Evolutionary conservation across 2,329 filamentous ascomycete species (phyloP), one percentile per base, ranked within the genome.

Genomic region (Acephala macrosclerotiorum): DNA sequence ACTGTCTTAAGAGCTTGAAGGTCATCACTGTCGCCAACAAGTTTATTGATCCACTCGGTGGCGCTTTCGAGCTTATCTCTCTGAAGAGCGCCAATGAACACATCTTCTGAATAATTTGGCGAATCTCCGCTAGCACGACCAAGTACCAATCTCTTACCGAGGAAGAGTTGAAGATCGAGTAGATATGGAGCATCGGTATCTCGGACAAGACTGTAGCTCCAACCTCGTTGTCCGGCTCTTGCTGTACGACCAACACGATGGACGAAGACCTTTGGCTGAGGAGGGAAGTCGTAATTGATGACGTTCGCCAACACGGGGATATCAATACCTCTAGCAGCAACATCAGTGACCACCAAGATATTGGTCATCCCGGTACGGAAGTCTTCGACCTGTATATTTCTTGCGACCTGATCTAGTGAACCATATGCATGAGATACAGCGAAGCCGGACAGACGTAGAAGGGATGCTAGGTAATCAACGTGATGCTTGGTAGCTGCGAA

Each of bases 261-360:
- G 33, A 99, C 91, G 74, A 96, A 99, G 49, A 99, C 89, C 80
- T 99, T 99, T 22, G 96, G 93, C 75, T 98, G 96, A 1, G 95
- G 92, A 2, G 96, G 95, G 70, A 99, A 99, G 76, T 98, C 95
- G 79, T 97, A 99, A 82, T 99, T 98, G 82, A 99, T 95, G 66
- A 99, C 96, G 76, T 99, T 98, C 64, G 93, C 94, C 40, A 99
- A 85, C 56, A 97, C 87, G 0, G 96, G 96, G 71, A 99, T 97
- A 87, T 99, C 96, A 68, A 99, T 96, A 88, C 96, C 95, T 83
- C 96, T 87, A 25, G 96, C 96, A 16, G 96, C 96, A 61, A 99
- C 94, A 77, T 99, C 96, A 0, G 96, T 99, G 53, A 98, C 95
- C 2, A 99, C 94, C 9, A 99, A 81, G 57, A 99, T 94, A 72